A percentile compares a stretch with the other conserved stretches of the same genome.
These are phyloP conservation scores for Russula emetica DNA, from an alignment of 768 basidiomycete genomes.

Conservation along the genomic window DNA sequence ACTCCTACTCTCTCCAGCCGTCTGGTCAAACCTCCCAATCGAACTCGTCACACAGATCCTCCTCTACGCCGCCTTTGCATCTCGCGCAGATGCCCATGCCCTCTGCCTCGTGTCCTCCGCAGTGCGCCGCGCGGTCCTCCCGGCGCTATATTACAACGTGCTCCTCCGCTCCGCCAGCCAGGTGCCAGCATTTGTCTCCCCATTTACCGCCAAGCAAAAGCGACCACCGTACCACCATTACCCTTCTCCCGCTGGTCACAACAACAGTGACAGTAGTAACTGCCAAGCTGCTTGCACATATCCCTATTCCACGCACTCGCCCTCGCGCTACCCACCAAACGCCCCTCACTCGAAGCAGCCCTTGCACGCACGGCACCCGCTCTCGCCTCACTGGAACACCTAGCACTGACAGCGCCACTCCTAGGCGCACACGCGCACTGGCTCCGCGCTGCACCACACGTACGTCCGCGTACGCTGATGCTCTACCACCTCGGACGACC, in stretches of 20 bases:
- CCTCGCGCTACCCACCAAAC: conserved; percentile 24
- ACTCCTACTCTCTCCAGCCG: background rate
- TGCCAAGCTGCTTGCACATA: conserved; percentile 9
- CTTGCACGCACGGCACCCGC: conserved; percentile 22
- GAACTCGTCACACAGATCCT: conserved; percentile 26
- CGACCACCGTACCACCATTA: background rate
- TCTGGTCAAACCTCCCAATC: conserved; percentile 25
- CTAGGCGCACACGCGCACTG: conserved; percentile 28
- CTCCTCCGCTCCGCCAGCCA: conserved; percentile 26
- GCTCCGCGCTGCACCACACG: conserved; percentile 16
- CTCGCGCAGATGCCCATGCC: conserved; percentile 20
- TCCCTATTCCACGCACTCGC: conserved; percentile 26
- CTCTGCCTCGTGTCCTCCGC: conserved; percentile 29
- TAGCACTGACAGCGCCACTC: conserved; percentile 27
- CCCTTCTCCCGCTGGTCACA: background rate
- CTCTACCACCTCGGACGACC: conserved; percentile 28
- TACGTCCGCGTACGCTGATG: conserved; percentile 26
- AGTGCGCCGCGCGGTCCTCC: conserved; percentile 27
- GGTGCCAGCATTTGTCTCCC: conserved; percentile 25
- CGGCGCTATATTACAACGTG: conserved; percentile 26
- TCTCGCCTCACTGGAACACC: conserved; percentile 16
- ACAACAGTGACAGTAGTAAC: background rate
- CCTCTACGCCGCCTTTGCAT: conserved; percentile 23
- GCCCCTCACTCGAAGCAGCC: conserved; percentile 25
- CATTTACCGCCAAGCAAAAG: conserved; percentile 19